Evolutionary conservation across 1,284 basidiomycete genomes (phyloP).

Genomic region (Naganishia liquefaciens): DNA sequence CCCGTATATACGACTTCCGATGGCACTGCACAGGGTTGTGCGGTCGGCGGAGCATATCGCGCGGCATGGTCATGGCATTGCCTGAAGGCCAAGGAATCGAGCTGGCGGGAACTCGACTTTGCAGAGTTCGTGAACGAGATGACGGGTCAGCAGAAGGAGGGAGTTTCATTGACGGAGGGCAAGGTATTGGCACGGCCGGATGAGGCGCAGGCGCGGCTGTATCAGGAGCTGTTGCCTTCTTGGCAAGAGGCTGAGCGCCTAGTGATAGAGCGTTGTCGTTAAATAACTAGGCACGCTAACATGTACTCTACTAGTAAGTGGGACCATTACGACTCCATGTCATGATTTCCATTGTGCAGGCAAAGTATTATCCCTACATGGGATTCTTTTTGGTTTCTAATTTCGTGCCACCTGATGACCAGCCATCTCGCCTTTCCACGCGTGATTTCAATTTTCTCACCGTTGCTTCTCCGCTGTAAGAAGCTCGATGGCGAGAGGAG

Average conservation of each 20-base stretch:
- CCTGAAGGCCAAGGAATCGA: conserved; percentile 9
- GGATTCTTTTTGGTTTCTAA: no score
- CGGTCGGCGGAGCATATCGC: conserved; percentile 51
- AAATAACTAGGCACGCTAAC: neutral
- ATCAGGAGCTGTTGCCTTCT: conserved; percentile 45
- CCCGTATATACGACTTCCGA: conserved; percentile 60
- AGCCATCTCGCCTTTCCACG: no score
- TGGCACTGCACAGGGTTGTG: conserved; percentile 49
- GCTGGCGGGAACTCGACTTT: conserved; percentile 15
- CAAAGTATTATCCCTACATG: no score
- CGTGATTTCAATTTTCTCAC: no score
- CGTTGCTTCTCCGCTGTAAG: no score
- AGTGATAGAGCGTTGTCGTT: conserved; percentile 45
- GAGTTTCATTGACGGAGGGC: conserved; percentile 8
- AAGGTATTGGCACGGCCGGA: conserved; percentile 63
- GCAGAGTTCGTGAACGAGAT: conserved; percentile 29
- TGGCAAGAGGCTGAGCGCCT: conserved; percentile 60
- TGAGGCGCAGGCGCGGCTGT: conserved; percentile 51
- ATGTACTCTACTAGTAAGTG: no score
- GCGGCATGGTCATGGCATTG: conserved; percentile 48
- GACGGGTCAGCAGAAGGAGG: conserved; percentile 7
- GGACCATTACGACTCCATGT: no score
- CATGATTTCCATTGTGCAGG: no score
- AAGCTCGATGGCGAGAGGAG: no score
- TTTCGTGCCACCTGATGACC: no score